Conservation (phyloP, 305 asterid genomes). For the Fraxinus latifolia region DNA sequence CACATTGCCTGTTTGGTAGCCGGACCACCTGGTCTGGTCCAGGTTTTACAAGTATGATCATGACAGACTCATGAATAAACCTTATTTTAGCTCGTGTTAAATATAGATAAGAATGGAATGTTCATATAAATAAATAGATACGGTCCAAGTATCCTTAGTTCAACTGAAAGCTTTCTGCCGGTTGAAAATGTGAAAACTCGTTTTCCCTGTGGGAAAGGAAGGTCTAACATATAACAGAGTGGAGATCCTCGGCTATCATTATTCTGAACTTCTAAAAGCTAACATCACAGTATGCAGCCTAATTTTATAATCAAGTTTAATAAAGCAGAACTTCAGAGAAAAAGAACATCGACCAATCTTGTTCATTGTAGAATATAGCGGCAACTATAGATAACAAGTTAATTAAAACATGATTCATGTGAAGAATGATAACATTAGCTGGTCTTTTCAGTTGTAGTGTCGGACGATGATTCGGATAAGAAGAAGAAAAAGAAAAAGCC, state of each 20-base stretch:
- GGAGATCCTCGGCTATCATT: not conserved
- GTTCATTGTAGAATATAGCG: not conserved
- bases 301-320: not conserved
- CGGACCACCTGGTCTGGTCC: not conserved
- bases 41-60: not conserved
- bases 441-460: not conserved
- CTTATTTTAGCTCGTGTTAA: not conserved
- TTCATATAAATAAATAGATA: no score
- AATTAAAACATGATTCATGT: not conserved
- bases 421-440: not conserved
- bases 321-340: not conserved
- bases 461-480: not conserved
- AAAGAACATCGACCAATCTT: not conserved
- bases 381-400: not conserved
- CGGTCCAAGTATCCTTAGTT: not conserved
- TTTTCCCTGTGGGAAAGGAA: not conserved
- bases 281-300: not conserved
- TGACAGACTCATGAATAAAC: not conserved
- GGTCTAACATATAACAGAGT: not conserved
- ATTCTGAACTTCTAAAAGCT: not conserved
- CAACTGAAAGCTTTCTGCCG: not conserved
- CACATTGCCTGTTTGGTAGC: not conserved
- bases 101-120: not conserved
- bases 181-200: not conserved
- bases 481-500: constrained; percentile 17